Evolutionary conservation across 257 asterid genomes (phyloP).

Genomic region (Coffea eugenioides): DNA sequence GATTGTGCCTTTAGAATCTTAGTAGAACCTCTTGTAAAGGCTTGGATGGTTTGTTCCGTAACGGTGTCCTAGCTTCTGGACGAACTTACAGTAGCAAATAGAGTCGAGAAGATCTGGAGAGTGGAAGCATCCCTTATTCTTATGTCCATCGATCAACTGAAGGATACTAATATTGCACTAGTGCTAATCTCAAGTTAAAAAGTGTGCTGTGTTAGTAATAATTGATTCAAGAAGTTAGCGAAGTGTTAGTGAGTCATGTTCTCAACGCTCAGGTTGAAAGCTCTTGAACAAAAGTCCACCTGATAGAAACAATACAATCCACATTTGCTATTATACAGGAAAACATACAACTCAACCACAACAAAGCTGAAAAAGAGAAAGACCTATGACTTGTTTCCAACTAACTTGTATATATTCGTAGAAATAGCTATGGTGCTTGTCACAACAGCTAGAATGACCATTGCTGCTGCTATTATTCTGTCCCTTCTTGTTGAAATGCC

Average conservation of each 20-base stretch:
- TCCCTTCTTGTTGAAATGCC: conserved; percentile 70
- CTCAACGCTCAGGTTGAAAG: not conserved
- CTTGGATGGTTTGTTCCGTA: not conserved
- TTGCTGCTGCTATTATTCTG: conserved; percentile 61
- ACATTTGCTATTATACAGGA: not conserved
- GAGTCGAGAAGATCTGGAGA: not conserved
- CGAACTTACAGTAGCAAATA: not conserved
- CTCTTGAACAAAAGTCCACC: not conserved
- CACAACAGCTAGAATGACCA: conserved; percentile 60
- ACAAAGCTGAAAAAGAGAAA: not conserved
- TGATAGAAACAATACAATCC: not conserved
- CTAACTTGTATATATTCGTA: conserved; percentile 61
- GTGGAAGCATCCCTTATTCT: not conserved
- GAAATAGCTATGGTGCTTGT: conserved; percentile 80
- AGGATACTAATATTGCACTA: too few relatives aligned
- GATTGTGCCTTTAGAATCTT: not conserved
- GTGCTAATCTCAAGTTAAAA: conserved; percentile 15
- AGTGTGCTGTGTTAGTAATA: not conserved
- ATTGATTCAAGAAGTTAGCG: not conserved
- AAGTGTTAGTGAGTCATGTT: not conserved
- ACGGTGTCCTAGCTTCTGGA: not conserved
- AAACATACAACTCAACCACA: not conserved
- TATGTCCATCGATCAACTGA: too few relatives aligned
- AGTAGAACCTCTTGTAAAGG: not conserved
- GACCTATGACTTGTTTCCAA: conserved; percentile 20